Evolutionary conservation across 768 basidiomycete species (phyloP).

Genomic region (Tricholoma sp.): DNA sequence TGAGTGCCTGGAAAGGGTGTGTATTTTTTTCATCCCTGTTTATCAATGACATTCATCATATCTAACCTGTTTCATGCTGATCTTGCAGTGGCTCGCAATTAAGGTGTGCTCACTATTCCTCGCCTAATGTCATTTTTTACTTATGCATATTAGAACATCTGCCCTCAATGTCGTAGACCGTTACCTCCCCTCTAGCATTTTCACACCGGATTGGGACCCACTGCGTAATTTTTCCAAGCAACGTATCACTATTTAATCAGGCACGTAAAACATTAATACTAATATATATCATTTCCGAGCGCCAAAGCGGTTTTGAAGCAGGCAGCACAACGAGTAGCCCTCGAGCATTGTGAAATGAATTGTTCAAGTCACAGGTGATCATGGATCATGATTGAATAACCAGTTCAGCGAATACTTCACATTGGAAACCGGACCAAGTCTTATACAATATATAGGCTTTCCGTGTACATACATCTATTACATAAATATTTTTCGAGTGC

Average conservation of each 20-base stretch:
- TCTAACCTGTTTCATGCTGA: constrained; percentile 12
- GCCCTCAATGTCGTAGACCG: constrained; percentile 84
- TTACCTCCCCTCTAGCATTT: constrained; percentile 63
- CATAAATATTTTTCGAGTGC: too few relatives aligned
- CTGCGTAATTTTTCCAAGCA: background rate
- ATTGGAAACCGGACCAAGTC: too few relatives aligned
- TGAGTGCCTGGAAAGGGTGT: constrained; percentile 74
- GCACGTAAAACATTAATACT: background rate
- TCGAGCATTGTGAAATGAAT: too few relatives aligned
- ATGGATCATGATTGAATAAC: too few relatives aligned
- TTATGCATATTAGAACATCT: constrained; percentile 59
- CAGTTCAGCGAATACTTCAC: too few relatives aligned
- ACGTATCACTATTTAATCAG: background rate
- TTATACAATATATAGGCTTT: too few relatives aligned
- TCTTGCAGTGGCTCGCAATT: constrained; percentile 62
- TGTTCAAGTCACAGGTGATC: too few relatives aligned
- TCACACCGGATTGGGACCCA: background rate
- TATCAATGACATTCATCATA: background rate
- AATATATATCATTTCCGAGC: background rate
- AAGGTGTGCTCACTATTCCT: constrained; percentile 41
- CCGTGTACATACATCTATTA: too few relatives aligned
- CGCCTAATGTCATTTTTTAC: background rate
- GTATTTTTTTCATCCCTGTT: constrained; percentile 13
- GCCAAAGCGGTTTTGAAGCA: background rate
- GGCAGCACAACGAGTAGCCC: too few relatives aligned